Base-by-base conservation (phyloP, 2,329 filamentous ascomycete genomes). In the Pestalotiopsis sp. region DNA sequence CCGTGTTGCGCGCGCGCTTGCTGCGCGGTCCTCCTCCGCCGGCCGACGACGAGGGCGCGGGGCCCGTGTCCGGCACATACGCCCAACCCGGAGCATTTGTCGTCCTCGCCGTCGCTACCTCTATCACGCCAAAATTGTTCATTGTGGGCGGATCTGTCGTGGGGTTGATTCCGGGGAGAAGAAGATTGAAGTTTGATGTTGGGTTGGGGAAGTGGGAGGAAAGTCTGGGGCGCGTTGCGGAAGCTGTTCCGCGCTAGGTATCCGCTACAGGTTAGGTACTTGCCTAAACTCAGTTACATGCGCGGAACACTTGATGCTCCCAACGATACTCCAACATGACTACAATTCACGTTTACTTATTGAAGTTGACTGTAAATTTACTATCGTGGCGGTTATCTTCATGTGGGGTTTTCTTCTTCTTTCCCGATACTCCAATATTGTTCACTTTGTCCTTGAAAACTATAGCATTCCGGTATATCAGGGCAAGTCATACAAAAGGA, bases 1-100 rank as follows among this genome's bases (percentile, higher is more conserved):
- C 80, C 74, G 73, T 73, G 74, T 84, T 87, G 70, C 92, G 86
- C 22, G 88, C 90, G 74, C 94, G 91, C 81, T 97, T 97, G 70
- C 92, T 87, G 83, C 86, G 87, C 71, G 82, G 80, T 6, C 70
- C 66, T 24, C 72, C 52, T 62, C 63, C 3, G 66, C 67, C 11
- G 67, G 35, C 0, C 69, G 22, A n/a, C 67, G 35, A 63, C 20
- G 20, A 68, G 82, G 84, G 69, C 79, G 80, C 13, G 87, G 58
- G 85, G 66, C 78, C 86, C 77, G 87, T 90, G 76, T 97, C 93
- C 38, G 94, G 90, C 1, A 98, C 93, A 78, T 97, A 97, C 13
- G 94, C 94, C 92, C 94, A 98, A 75, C 95, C 95, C 1, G 95
- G 94, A 1, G 93, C 92, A 58, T 87, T 84, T 58, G 88, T 88